Evolutionary conservation across 1,284 basidiomycete species (phyloP).

Genomic region (Lentinula novae-zelandiae): DNA sequence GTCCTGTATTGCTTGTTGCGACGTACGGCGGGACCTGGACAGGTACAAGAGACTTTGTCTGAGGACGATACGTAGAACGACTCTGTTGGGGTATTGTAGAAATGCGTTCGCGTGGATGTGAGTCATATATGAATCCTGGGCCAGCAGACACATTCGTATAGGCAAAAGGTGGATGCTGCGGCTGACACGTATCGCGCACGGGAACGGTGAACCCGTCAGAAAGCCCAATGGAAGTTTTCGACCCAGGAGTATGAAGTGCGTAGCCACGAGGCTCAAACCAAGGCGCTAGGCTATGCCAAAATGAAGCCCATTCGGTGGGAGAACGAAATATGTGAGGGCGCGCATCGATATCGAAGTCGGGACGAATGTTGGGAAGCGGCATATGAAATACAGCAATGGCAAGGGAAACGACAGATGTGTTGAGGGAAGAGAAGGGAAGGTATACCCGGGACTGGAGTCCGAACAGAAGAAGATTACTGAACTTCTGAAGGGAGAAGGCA

Average conservation of each 20-base stretch:
- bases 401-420: neutral
- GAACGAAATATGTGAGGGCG: slow-evolving; percentile 8
- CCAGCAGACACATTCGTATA: neutral
- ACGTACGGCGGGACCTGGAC: slow-evolving; percentile 6
- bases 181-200: neutral
- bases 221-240: neutral
- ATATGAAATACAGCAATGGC: neutral
- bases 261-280: slow-evolving; percentile 8
- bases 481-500: neutral
- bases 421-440: neutral
- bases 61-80: neutral
- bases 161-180: slow-evolving; percentile 3
- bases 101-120: neutral
- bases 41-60: neutral
- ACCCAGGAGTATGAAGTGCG: slow-evolving; percentile 3
- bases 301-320: slow-evolving; percentile 7
- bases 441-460: neutral
- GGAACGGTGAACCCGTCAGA: slow-evolving; percentile 8
- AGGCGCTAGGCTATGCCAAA: slow-evolving; percentile 7
- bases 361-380: neutral
- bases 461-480: neutral
- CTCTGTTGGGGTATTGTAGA: neutral
- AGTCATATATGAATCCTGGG: neutral
- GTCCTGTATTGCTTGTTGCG: slow-evolving; percentile 7
- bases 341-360: slow-evolving; percentile 7